Evolutionary conservation across 2,329 filamentous ascomycete genomes (phyloP), one percentile per base, ranked within the genome.

Genomic region (Pleoardoris graminearum): DNA sequence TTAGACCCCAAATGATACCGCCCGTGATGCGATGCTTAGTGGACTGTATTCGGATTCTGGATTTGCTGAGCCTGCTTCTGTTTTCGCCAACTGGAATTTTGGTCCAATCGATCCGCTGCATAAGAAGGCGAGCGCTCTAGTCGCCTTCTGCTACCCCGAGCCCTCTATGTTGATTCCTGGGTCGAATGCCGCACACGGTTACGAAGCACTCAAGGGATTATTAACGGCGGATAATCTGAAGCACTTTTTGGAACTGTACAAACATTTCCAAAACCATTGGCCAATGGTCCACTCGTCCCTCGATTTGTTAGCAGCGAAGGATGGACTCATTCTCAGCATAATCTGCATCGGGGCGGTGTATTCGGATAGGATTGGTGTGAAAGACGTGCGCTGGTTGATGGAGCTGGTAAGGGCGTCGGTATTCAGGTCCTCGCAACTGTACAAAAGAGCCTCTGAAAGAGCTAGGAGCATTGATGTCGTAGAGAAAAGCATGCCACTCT

Each of bases 291-390:
- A 91, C 66, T 80, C 87, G 30, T 88, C 87, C 7, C 89, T 91
- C 73, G 82, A 85, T 65, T 81, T 88, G 48, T 77, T 82, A 55
- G 80, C 85, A 56, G 82, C 85, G 41, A 85, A 87, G 68, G 84
- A 85, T 54, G 85, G 86, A 58, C 79, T 91, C 55, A 76, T 89
- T 44, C 79, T 88, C 54, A 80, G 81, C 55, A 88, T 91, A 79
- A 85, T 88, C 64, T 89, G 85, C 68, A 80, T 89, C 62, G 88
- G 88, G 32, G 87, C 88, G 35, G 88, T 89, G 51, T 91, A 91
- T 72, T 89, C 88, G 46, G 80, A 87, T 48, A 80, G 79, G 55
- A 75, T 88, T 55, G 76, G 78, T 23, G 73, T 85, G 38, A 75
- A 79, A 54, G 79, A 88, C 59, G 85, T 88, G 58, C 84, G 87